Base-by-base conservation (phyloP, 140 eudicot genomes). In the Senecio squalidus region DNA sequence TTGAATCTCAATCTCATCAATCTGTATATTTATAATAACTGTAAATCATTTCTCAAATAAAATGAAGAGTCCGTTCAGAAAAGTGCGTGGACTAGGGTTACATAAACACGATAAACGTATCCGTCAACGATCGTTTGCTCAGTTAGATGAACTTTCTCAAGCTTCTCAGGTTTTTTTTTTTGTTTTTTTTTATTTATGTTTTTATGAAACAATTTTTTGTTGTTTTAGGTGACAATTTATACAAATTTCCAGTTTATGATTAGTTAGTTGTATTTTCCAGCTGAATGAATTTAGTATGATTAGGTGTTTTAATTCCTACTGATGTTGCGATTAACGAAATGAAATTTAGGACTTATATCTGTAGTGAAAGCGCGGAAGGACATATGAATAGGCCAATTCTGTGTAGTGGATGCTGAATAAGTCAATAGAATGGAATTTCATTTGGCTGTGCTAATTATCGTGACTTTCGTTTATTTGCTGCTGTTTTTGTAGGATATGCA, bases 61-160 rank as follows among this genome's bases (percentile, higher is more conserved):
- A 26, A 71, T 82, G 89, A 82, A 82, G 72, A 70, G 74, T 21
- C 78, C 89, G 23, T 71, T 82, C 68, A 82, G 78, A 55, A 82
- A 82, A 67, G 64, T 81, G 59, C 79, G 80, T 46, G 82, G 82
- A 53, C 44, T 77, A 17, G 76, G 82, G 48, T 38, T 75, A 53
- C 50, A 48, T 24, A 74, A 36, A 51, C 75, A 66, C 56, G 67
- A 76, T 39, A 81, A 65, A 4, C 55, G 38, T 14, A 73, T 61
- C 66, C 62, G 43, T 48, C 70, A 67, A 27, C 78, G 65, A 24
- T 67, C 76, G 10, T 17, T 63, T n/a, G 62, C 67, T 69, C 80
- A 64, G 30, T 44, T 55, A 44, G 84, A 74, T 49, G 82, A 76
- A 61, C 80, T 76, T 56, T 64, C 69, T 50, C 70, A 65, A 49